Conservation (phyloP, 495 filamentous ascomycete species). For the Trichoderma orchidacearum region DNA sequence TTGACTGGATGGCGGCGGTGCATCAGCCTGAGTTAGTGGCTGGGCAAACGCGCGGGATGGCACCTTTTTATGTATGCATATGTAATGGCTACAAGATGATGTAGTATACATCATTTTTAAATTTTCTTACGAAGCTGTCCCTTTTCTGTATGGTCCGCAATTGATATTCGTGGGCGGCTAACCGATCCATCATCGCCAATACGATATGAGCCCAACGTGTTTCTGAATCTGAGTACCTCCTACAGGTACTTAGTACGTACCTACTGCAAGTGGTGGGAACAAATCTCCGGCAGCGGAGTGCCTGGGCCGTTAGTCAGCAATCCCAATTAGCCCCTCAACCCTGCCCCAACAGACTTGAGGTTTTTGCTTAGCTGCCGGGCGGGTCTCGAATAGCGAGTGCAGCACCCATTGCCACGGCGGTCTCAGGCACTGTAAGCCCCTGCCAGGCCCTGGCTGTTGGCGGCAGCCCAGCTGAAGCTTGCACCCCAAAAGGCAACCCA, state of each 20-base stretch:
- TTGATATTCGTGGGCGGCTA: no score
- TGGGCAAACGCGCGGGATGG: background rate
- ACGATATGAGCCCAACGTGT: background rate
- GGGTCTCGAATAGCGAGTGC: no score
- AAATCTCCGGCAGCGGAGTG: background rate
- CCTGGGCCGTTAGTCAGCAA: background rate
- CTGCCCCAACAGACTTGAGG: background rate
- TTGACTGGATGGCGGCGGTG: background rate
- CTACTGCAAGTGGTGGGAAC: background rate
- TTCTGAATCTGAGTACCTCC: no score
- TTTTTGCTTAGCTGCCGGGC: no score
- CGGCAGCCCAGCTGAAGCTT: background rate
- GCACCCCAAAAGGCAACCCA: constrained; percentile 1
- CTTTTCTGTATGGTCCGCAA: no score
- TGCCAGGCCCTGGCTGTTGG: background rate
- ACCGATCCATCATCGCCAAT: no score
- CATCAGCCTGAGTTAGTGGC: no score
- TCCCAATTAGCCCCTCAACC: background rate
- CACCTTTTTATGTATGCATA: background rate
- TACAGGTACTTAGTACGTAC: no score
- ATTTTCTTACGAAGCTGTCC: no score
- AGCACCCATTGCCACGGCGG: no score
- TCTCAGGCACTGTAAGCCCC: no score
- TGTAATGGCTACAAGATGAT: background rate
- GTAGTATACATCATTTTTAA: constrained; percentile 1